Conservation (phyloP, 2,329 filamentous ascomycete genomes). For the Botrytis squamosa region DNA sequence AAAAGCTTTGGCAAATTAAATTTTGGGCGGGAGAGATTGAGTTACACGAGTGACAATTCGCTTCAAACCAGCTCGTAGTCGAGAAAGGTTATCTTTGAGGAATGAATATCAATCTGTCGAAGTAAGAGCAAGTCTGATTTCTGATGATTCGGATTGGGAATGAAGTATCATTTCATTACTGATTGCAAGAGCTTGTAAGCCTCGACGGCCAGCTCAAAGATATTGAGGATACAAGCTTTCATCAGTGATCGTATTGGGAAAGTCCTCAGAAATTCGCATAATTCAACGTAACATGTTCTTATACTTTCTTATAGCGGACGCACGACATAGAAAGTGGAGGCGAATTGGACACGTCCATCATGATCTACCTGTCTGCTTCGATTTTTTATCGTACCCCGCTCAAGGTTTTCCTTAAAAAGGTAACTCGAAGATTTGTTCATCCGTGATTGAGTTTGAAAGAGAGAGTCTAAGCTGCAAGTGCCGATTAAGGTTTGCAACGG, state of each 20-base stretch:
- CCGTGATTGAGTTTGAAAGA: not conserved
- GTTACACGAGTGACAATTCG: constrained; percentile 23
- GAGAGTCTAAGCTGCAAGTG: not conserved
- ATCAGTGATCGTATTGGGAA: not conserved
- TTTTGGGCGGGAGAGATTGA: not conserved
- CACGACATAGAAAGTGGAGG: not conserved
- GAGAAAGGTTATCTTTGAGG: constrained; percentile 37
- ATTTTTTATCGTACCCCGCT: not conserved
- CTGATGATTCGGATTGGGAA: constrained; percentile 31
- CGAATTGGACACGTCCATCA: not conserved
- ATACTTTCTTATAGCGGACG: not conserved
- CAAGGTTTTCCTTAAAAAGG: not conserved
- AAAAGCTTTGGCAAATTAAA: not conserved
- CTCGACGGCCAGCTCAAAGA: not conserved
- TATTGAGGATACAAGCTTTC: not conserved
- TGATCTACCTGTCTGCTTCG: not conserved
- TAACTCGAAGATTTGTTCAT: not conserved
- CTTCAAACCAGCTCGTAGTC: constrained; percentile 32
- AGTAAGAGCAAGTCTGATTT: constrained; percentile 33
- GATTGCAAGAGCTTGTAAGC: not conserved
- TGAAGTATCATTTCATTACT: constrained; percentile 36
- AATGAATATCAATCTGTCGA: constrained; percentile 34
- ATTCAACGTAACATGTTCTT: not conserved
- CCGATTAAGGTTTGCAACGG: not conserved
- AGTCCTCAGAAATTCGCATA: not conserved